Percentiles rank a stretch among this genome's conserved stretches.
Evolutionary conservation across 352 stramenopile genomes (phyloP).

Genomic region (Globisporangium okanoganense): DNA sequence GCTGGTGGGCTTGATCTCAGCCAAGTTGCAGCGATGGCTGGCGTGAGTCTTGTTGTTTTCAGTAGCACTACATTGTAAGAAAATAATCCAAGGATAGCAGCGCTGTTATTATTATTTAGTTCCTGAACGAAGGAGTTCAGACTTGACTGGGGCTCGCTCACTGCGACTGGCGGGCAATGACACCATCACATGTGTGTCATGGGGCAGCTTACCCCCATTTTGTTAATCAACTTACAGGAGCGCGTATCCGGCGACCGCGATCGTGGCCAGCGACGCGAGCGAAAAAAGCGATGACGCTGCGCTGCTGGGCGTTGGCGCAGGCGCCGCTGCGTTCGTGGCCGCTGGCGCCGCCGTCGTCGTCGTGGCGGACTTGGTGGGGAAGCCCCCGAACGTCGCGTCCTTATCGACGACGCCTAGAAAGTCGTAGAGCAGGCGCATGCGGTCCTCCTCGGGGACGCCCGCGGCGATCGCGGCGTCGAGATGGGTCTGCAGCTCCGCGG

Average conservation of each 20-base stretch:
- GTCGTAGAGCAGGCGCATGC: slow-evolving; percentile 14
- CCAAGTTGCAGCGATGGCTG: not conserved
- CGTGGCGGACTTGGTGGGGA: not conserved
- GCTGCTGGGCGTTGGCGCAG: not conserved
- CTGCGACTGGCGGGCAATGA: not conserved
- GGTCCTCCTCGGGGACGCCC: slow-evolving; percentile 10
- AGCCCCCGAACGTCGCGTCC: slow-evolving; percentile 12
- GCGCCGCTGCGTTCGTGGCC: not conserved
- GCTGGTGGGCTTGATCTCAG: not conserved
- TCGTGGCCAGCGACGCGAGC: not conserved
- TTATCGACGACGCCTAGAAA: slow-evolving; percentile 4
- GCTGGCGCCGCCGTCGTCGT: slow-evolving; percentile 1
- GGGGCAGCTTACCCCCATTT: not conserved
- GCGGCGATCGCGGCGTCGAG: slow-evolving; percentile 8
- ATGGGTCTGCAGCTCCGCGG: slow-evolving; percentile 4
- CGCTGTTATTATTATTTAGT: not conserved
- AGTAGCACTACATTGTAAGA: too few relatives aligned
- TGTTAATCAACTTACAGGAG: not conserved
- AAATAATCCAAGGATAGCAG: not conserved
- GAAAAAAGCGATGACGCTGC: not conserved
- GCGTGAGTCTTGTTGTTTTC: too few relatives aligned
- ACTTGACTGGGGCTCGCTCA: not conserved
- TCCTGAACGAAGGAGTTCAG: not conserved
- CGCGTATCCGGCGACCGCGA: slow-evolving; percentile 1
- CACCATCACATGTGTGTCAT: not conserved